Percentiles rank a stretch among this genome's conserved stretches.
Conservation (phyloP, 768 basidiomycete species). For the Arthromyces matolae region DNA sequence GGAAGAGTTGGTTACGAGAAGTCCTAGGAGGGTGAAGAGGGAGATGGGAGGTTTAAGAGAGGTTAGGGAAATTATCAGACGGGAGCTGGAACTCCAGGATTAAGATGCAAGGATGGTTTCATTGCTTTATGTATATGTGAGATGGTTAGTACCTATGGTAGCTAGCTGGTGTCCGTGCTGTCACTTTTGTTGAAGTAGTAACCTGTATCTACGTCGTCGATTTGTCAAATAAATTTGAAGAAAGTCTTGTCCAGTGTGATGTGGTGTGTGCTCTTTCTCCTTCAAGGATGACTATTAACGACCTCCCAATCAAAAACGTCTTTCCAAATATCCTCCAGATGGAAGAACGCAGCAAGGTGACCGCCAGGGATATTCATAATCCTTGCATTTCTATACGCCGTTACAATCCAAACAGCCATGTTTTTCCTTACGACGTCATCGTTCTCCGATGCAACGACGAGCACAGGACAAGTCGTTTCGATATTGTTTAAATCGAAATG, state of each 20-base stretch:
- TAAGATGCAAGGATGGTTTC: constrained; percentile 21
- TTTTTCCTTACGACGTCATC: constrained; percentile 39
- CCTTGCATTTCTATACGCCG: constrained; percentile 40
- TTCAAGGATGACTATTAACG: constrained; percentile 1
- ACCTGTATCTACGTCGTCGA: constrained; percentile 16
- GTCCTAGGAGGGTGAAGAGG: constrained; percentile 67
- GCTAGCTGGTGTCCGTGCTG: constrained; percentile 10
- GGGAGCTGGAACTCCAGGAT: constrained; percentile 72
- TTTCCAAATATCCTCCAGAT: constrained; percentile 44
- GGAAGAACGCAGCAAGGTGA: constrained; percentile 43
- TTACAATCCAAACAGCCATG: constrained; percentile 49
- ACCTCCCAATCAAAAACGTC: constrained; percentile 27
- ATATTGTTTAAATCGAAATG: constrained; percentile 37
- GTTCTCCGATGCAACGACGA: constrained; percentile 39
- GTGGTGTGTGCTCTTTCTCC: too few species aligned
- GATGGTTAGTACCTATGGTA: constrained; percentile 7
- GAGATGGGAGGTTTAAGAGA: constrained; percentile 73
- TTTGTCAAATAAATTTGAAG: constrained; percentile 12
- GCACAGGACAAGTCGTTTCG: constrained; percentile 44
- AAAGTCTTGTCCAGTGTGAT: too few species aligned
- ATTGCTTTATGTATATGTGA: constrained; percentile 29
- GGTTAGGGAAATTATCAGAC: constrained; percentile 77
- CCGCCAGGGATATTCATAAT: constrained; percentile 44
- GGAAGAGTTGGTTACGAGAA: constrained; percentile 58
- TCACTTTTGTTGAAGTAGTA: too few species aligned